A percentile compares a stretch with the other conserved stretches of the same genome.
phyloP scores from a whole-genome alignment of 345 rosid species.

The Passiflora organensis region DNA sequence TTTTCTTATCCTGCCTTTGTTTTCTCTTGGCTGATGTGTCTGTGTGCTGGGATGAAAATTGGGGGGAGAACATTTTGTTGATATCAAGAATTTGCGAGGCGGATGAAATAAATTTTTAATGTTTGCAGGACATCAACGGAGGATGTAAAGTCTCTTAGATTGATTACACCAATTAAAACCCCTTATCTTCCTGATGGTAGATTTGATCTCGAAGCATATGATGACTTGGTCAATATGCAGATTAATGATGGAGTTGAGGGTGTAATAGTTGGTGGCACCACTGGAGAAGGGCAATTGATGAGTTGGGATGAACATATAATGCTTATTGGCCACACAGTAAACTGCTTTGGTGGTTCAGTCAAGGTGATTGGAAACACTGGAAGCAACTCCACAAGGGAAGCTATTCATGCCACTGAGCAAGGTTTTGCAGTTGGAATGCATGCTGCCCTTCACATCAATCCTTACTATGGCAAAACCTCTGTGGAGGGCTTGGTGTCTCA shows the following conservation, averaged over 20 bases:
- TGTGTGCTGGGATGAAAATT: no score
- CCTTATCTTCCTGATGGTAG: constrained; percentile 92
- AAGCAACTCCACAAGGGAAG: constrained; percentile 88
- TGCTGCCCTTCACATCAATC: constrained; percentile 91
- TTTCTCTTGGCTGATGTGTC: no score
- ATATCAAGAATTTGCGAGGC: constrained; percentile 4
- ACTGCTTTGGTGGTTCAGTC: constrained; percentile 64
- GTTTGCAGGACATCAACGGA: constrained; percentile 60
- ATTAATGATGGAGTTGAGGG: constrained; percentile 64
- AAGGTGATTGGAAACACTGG: constrained; percentile 86
- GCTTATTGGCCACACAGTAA: constrained; percentile 86
- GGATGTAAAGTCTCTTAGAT: constrained; percentile 62
- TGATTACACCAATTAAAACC: constrained; percentile 90
- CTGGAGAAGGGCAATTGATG: constrained; percentile 94
- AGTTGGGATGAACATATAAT: constrained; percentile 95
- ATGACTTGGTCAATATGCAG: constrained; percentile 65
- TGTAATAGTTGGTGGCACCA: constrained; percentile 84
- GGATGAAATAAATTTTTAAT: constrained; percentile 6
- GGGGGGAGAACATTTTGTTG: constrained; percentile 1
- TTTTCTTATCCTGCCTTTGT: no score
- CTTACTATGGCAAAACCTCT: constrained; percentile 91
- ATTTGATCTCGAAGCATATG: constrained; percentile 88
- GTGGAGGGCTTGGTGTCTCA: constrained; percentile 61
- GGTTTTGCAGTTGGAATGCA: constrained; percentile 95
- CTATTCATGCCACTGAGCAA: constrained; percentile 82